Base-by-base conservation (phyloP, 306 rosid genomes). In the Hippophae gyantsensis region DNA sequence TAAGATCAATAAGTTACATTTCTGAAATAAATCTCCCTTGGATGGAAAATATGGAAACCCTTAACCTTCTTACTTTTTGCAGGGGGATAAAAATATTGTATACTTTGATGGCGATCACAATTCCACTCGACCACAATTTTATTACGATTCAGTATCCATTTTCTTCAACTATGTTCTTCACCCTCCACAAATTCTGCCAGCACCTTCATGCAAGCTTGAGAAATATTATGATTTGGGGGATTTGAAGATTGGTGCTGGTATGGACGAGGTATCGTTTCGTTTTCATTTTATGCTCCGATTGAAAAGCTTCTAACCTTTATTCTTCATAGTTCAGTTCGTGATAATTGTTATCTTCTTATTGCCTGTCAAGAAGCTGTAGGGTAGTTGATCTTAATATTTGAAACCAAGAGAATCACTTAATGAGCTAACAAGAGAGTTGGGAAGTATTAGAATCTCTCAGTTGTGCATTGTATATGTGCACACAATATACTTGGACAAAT, bases 31-130 rank as follows among this genome's bases (percentile, higher is more conserved):
- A 43, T 60, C 51, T 26, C 50, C 45, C 64, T 58, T 75, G 23
- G 23, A 18, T 18, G 23, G 23, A 18, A 18, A 18, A 18, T 18
- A 18, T 18, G 23, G 23, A 18, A 54, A 65, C 48, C 23, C 27
- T 48, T 52, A 13, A 32, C 38, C 38, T 32, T 32, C 72, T 73
- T 58, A 67, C 63, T 64, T 55, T 78, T 48, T 63, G 71, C 75
- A 92, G 99, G 99, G 96, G 59, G 88, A 85, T 63, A 92, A 88
- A 80, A 88, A 85, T 72, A 69, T 82, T 65, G 74, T 85, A 57
- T 86, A 82, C 52, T 88, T 92, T 70, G 87, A 80, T 43, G 99
- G 99, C 47, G 99, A 92, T 80, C 99, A 92, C 75, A 92, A 92
- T 80, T 82, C 99, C 56, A 76, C 85, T 61, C 87, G 99, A 69